Evolutionary conservation across 2,329 filamentous ascomycete genomes (phyloP).

Genomic region (Colletotrichum trifolii): DNA sequence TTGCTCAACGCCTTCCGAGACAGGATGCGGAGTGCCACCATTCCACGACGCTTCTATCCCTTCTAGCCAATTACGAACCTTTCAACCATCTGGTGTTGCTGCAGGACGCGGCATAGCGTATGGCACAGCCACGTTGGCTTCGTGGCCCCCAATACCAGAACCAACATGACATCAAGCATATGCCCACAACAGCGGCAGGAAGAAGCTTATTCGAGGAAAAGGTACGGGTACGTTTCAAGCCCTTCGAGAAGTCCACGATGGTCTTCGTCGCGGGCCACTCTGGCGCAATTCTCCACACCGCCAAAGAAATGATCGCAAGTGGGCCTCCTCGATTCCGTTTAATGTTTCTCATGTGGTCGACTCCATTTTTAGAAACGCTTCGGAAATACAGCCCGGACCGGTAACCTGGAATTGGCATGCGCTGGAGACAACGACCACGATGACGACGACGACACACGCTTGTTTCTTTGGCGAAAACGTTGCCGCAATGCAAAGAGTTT

Average conservation of each 20-base stretch:
- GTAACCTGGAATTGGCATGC: conserved; percentile 17
- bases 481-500: too few relatives aligned
- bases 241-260: neutral
- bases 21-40: conserved; percentile 2
- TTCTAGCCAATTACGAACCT: conserved; percentile 16
- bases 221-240: conserved; percentile 17
- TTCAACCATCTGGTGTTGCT: conserved; percentile 10
- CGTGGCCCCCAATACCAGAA: conserved; percentile 27
- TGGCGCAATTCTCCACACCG: conserved; percentile 17
- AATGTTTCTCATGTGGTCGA: neutral
- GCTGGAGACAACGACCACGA: conserved; percentile 2
- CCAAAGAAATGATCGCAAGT: conserved; percentile 9
- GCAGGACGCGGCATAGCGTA: conserved; percentile 23
- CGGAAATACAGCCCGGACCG: conserved; percentile 29
- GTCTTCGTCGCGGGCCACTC: neutral
- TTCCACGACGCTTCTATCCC: conserved; percentile 7
- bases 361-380: conserved; percentile 31
- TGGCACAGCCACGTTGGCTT: conserved; percentile 33
- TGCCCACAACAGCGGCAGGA: conserved; percentile 26
- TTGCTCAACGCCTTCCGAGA: conserved; percentile 2
- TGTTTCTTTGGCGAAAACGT: neutral
- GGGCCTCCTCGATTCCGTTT: neutral
- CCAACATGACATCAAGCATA: conserved; percentile 32
- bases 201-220: conserved; percentile 37
- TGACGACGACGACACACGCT: neutral